Evolutionary conservation across 495 filamentous ascomycete genomes (phyloP).

Genomic region (Corynascus novoguineensis): DNA sequence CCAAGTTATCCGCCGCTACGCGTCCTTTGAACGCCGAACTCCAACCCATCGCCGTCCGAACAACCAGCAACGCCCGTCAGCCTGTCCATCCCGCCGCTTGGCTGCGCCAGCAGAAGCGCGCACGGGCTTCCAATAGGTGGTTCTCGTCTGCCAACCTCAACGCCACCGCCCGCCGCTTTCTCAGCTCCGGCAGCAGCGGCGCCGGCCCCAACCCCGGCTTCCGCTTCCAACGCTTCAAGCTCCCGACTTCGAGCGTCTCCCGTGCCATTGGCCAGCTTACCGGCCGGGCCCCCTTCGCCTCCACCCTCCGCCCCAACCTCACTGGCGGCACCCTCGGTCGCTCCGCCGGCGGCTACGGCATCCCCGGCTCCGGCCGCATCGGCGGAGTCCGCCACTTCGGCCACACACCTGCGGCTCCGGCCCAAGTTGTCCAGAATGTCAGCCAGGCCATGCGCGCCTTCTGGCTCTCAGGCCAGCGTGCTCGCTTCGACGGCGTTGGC

Average conservation of each 20-base stretch:
- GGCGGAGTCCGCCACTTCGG: slow-evolving; percentile 83
- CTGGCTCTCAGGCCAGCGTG: slow-evolving; percentile 78
- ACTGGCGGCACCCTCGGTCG: slow-evolving; percentile 82
- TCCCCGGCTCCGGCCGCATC: slow-evolving; percentile 61
- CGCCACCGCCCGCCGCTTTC: slow-evolving; percentile 54
- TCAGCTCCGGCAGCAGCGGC: slow-evolving; percentile 47
- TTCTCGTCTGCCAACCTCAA: slow-evolving; percentile 62
- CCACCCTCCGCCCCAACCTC: slow-evolving; percentile 83
- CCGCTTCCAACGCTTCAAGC: slow-evolving; percentile 58
- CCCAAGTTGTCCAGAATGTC: slow-evolving; percentile 91
- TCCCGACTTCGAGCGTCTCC: slow-evolving; percentile 61
- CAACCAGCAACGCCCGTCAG: slow-evolving; percentile 47
- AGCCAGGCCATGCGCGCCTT: slow-evolving; percentile 87
- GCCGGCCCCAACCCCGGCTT: slow-evolving; percentile 25
- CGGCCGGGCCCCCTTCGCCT: slow-evolving; percentile 79
- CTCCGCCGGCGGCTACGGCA: slow-evolving; percentile 78
- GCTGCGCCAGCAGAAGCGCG: slow-evolving; percentile 64
- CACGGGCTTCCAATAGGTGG: slow-evolving; percentile 50
- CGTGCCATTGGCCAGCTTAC: slow-evolving; percentile 60
- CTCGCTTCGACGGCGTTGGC: slow-evolving; percentile 70
- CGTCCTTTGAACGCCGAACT: slow-evolving; percentile 44
- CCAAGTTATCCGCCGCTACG: slow-evolving; percentile 52
- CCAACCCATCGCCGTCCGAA: slow-evolving; percentile 47
- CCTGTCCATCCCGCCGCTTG: slow-evolving; percentile 67
- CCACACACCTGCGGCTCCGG: slow-evolving; percentile 74